phyloP scores from a whole-genome alignment of 177 flowering plant species.

The Tripterygium wilfordii region DNA sequence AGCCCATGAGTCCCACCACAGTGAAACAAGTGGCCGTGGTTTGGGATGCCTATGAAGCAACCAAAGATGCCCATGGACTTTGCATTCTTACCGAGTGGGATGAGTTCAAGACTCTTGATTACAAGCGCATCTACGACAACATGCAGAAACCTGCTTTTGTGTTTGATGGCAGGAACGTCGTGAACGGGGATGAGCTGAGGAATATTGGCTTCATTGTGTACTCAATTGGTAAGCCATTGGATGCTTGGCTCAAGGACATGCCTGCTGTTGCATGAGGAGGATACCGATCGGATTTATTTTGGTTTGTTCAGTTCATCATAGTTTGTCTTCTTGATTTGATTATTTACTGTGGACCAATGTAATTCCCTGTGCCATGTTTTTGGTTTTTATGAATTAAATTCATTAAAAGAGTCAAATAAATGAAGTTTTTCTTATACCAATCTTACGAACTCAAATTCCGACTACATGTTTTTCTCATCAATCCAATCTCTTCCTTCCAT shows the following conservation, averaged over 20 bases:
- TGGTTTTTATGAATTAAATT: too few relatives aligned
- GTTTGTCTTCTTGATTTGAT: too few relatives aligned
- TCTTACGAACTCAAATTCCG: too few relatives aligned
- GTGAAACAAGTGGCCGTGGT: conserved; percentile 25
- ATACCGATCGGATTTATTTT: too few relatives aligned
- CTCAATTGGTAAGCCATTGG: conserved; percentile 59
- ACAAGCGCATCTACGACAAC: conserved; percentile 31
- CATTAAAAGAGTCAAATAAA: too few relatives aligned
- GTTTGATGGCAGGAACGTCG: conserved; percentile 45
- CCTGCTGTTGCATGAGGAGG: conserved; percentile 32
- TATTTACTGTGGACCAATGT: too few relatives aligned
- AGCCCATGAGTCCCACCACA: conserved; percentile 28
- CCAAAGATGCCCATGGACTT: conserved; percentile 45
- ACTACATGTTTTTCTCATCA: too few relatives aligned
- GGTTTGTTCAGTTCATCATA: too few relatives aligned
- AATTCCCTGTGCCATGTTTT: too few relatives aligned
- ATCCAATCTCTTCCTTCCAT: too few relatives aligned
- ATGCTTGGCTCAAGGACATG: conserved; percentile 52
- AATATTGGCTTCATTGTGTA: conserved; percentile 55
- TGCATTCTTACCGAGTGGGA: conserved; percentile 63
- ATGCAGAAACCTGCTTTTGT: conserved; percentile 56
- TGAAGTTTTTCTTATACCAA: too few relatives aligned
- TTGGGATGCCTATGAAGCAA: conserved; percentile 45
- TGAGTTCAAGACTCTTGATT: conserved; percentile 43
- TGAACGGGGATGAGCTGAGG: conserved; percentile 35